Evolutionary conservation across 1,284 basidiomycete genomes (phyloP), one percentile per base, ranked within the genome.

Genomic region (Moesziomyces sp.): DNA sequence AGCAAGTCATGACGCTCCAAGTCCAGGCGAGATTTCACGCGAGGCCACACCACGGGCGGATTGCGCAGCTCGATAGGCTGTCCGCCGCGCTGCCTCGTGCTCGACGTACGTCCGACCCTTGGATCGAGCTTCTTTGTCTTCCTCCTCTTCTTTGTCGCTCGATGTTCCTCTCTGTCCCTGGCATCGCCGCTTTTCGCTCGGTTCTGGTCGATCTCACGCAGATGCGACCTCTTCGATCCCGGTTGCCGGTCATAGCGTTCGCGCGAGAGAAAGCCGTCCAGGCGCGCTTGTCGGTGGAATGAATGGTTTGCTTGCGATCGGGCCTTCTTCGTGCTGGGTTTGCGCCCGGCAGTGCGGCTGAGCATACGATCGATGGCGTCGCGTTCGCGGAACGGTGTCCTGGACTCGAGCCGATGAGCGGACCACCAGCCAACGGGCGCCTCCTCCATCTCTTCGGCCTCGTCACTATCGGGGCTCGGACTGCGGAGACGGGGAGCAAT

Each of bases 361-460:
- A 82, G 73, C 77, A 82, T 80, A 13, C 78, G 75, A 48, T 82
- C 80, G 24, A 82, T 73, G 6, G 67, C 77, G 47, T 82, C 70
- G 23, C 59, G 30, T 35, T 73, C 70, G 19, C 70, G 59, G 38
- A 59, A 64, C 0, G 70, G 56, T 3, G 59, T 54, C 14, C 59
- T 44, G 11, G 60, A 56, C 26, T 54, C 49, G 23, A 69, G 46
- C 3, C 59, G 65, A 28, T 59, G 52, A 13, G 53, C 61, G 0
- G 71, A 64, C 71, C 71, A 74, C 71, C 71, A 65, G 14, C 61
- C 58, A 47, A 56, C 48, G 1, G 56, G 66, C 13, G 26, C 42
- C 24, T 66, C 58, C 28, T 68, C 58, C 3, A 16, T 28, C 21
- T 72, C 64, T 16, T 67, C 69, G 6, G 38, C 55, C 35, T 52